These are phyloP conservation scores for Ogataea parapolymorpha DNA, from an alignment of 805 yeast species.

Conservation along the genomic window DNA sequence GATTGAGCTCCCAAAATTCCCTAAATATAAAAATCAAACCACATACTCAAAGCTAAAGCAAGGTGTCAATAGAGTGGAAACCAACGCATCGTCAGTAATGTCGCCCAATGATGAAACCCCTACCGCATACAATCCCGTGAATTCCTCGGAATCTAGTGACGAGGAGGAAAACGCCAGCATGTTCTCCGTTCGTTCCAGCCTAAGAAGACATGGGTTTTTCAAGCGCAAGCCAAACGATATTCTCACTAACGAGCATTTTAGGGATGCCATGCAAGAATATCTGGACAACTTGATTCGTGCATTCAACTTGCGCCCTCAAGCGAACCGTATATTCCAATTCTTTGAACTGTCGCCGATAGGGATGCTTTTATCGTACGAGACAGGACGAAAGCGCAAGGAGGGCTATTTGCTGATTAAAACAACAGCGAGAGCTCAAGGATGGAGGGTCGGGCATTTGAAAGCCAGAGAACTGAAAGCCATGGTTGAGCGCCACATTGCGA, in stretches of 20 bases:
- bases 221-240: conserved; percentile 10
- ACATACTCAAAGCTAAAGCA: conserved; percentile 1
- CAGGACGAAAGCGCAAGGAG: conserved; percentile 81
- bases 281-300: conserved; percentile 56
- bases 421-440: conserved; percentile 84
- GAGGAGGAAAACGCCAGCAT: conserved; percentile 8
- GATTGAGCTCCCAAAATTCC: conserved; percentile 37
- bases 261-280: conserved; percentile 58
- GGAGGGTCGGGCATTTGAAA: conserved; percentile 90
- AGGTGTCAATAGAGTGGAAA: conserved; percentile 4
- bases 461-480: conserved; percentile 77
- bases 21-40: conserved; percentile 27
- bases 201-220: conserved; percentile 13
- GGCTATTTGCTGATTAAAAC: conserved; percentile 80
- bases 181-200: conserved; percentile 11
- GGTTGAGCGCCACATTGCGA: conserved; percentile 86
- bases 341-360: conserved; percentile 89
- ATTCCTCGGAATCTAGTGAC: conserved; percentile 4
- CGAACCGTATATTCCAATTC: conserved; percentile 79
- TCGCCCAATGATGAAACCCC: conserved; percentile 8
- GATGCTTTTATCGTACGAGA: conserved; percentile 76
- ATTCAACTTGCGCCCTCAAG: conserved; percentile 71
- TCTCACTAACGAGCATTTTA: conserved; percentile 32
- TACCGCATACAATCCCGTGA: conserved; percentile 1
- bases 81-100: conserved; percentile 8